phyloP scores from a whole-genome alignment of 805 yeast genomes.

The Monosporozyma unispora region DNA sequence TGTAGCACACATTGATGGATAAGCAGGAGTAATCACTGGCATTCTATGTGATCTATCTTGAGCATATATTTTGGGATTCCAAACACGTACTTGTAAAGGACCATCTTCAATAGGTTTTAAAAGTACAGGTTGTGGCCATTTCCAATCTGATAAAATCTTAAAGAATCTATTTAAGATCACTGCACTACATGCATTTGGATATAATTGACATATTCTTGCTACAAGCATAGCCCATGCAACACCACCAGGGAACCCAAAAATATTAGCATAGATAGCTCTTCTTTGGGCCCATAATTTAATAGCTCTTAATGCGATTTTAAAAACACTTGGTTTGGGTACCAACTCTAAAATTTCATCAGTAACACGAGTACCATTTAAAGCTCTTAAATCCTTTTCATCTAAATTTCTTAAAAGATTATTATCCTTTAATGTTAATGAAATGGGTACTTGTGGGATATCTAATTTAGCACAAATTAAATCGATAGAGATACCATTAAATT shows the following conservation, averaged over 20 bases:
- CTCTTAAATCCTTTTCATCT: slow-evolving; percentile 84
- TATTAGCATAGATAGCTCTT: slow-evolving; percentile 87
- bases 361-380: slow-evolving; percentile 92
- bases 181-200: slow-evolving; percentile 93
- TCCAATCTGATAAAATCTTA: slow-evolving; percentile 79
- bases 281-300: slow-evolving; percentile 96
- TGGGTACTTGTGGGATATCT: slow-evolving; percentile 77
- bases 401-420: slow-evolving; percentile 77
- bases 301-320: slow-evolving; percentile 85
- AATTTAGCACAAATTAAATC: slow-evolving; percentile 82
- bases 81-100: slow-evolving; percentile 87
- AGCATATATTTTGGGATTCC: slow-evolving; percentile 91
- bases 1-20: slow-evolving; percentile 93
- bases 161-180: slow-evolving; percentile 86
- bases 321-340: slow-evolving; percentile 89
- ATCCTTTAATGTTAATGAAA: slow-evolving; percentile 64
- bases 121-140: slow-evolving; percentile 97
- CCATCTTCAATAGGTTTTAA: slow-evolving; percentile 94
- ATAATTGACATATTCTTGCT: slow-evolving; percentile 93
- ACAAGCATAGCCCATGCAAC: slow-evolving; percentile 99
- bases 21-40: slow-evolving; percentile 98
- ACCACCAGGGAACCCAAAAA: slow-evolving; percentile 98
- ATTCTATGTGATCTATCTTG: slow-evolving; percentile 84
- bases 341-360: slow-evolving; percentile 85
- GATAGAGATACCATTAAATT: slow-evolving; percentile 83